These are phyloP conservation scores for Pulchroboletus neoregius DNA, from an alignment of 1,284 basidiomycete genomes.

Conservation along the genomic window DNA sequence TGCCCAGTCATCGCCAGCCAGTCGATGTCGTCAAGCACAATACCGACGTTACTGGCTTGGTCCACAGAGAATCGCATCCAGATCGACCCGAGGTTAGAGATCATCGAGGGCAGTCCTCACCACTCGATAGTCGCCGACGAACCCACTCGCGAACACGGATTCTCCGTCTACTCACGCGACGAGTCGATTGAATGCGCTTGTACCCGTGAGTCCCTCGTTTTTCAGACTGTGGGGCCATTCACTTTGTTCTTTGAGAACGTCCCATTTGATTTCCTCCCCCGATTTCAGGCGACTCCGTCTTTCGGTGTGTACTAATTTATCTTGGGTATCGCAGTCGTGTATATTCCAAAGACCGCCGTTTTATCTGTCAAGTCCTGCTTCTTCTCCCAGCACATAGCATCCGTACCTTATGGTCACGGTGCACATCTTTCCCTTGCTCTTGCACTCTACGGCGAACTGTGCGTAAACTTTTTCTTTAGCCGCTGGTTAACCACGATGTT, in stretches of 20 bases:
- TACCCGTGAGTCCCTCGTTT: conserved; percentile 37
- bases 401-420: conserved; percentile 49
- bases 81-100: conserved; percentile 47
- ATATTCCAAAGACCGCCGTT: conserved; percentile 61
- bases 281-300: too few relatives aligned
- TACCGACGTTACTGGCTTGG: conserved; percentile 40
- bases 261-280: too few relatives aligned
- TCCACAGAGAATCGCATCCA: conserved; percentile 41
- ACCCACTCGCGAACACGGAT: conserved; percentile 30
- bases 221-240: too few relatives aligned
- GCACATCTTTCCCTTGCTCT: conserved; percentile 59
- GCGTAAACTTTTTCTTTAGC: conserved; percentile 29
- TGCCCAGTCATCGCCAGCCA: not conserved
- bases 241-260: too few relatives aligned
- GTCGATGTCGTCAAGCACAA: conserved; percentile 20
- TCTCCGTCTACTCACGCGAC: conserved; percentile 40
- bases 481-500: conserved; percentile 7
- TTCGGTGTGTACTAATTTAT: too few relatives aligned
- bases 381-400: conserved; percentile 40
- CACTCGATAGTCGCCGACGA: too few relatives aligned
- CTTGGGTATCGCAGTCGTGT: conserved; percentile 55
- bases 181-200: conserved; percentile 35
- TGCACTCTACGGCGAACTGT: conserved; percentile 63
- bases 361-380: conserved; percentile 58
- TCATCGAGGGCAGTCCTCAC: too few relatives aligned